Evolutionary conservation across 768 basidiomycete genomes (phyloP).

Genomic region (Heimioporus sp.): DNA sequence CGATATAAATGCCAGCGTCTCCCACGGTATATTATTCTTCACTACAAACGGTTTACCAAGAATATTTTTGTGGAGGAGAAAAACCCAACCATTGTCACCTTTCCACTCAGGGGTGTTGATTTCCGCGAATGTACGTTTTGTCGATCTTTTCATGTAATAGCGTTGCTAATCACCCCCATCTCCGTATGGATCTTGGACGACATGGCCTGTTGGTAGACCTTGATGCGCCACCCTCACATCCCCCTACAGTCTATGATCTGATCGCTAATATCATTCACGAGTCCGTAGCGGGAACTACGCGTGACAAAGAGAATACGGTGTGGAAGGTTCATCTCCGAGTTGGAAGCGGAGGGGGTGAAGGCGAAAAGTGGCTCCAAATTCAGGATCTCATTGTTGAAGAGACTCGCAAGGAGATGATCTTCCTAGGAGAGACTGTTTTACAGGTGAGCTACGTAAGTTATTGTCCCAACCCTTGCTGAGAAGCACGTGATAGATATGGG

Average conservation of each 20-base stretch:
- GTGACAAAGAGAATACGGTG: slow-evolving; percentile 85
- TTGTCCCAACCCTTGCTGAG: slow-evolving; percentile 9
- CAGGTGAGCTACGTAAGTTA: slow-evolving; percentile 54
- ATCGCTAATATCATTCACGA: slow-evolving; percentile 95
- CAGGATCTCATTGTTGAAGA: slow-evolving; percentile 97
- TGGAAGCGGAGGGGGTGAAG: slow-evolving; percentile 71
- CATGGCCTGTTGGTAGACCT: slow-evolving; percentile 55
- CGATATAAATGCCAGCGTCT: slow-evolving; percentile 88
- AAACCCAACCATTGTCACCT: slow-evolving; percentile 98
- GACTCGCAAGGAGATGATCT: slow-evolving; percentile 96
- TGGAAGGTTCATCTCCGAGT: slow-evolving; percentile 91
- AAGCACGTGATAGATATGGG: slow-evolving; percentile 53
- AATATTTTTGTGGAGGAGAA: slow-evolving; percentile 98
- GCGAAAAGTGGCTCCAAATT: slow-evolving; percentile 94
- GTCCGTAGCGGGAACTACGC: slow-evolving; percentile 92
- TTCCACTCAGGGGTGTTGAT: slow-evolving; percentile 90
- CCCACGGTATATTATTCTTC: slow-evolving; percentile 90
- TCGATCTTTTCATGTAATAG: slow-evolving; percentile 20
- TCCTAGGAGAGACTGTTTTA: slow-evolving; percentile 92
- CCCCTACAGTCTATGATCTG: slow-evolving; percentile 83
- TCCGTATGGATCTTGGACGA: slow-evolving; percentile 25
- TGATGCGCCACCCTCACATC: slow-evolving; percentile 59
- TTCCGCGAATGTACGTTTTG: slow-evolving; percentile 79
- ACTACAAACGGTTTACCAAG: slow-evolving; percentile 96
- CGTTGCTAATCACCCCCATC: slow-evolving; percentile 18